phyloP scores from a whole-genome alignment of 2,329 filamentous ascomycete species.

The Tolypocladium tundrense region DNA sequence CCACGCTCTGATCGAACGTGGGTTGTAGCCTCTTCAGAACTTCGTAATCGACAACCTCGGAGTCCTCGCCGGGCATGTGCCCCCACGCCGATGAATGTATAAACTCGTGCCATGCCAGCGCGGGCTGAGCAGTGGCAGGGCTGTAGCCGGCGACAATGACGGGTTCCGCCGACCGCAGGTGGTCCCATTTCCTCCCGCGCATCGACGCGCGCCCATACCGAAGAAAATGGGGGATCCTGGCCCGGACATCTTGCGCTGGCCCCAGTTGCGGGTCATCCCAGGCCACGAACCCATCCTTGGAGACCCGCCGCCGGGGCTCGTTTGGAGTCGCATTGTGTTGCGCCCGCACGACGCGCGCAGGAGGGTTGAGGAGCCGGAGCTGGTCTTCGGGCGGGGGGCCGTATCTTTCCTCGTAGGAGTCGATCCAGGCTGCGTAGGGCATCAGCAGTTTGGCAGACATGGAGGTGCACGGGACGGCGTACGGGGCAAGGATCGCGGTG shows the following conservation, averaged over 20 bases:
- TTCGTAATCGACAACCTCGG: constrained; percentile 35
- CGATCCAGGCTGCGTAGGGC: constrained; percentile 35
- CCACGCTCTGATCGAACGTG: constrained; percentile 29
- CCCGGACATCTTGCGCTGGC: constrained; percentile 20
- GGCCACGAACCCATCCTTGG: constrained; percentile 36
- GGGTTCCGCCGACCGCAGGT: constrained; percentile 47
- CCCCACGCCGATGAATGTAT: constrained; percentile 44
- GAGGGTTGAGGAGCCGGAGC: constrained; percentile 26
- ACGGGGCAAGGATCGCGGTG: constrained; percentile 20
- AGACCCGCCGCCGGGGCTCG: constrained; percentile 30
- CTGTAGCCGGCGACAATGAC: constrained; percentile 44
- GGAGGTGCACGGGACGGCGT: constrained; percentile 2
- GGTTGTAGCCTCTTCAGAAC: constrained; percentile 36
- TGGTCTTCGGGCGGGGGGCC: constrained; percentile 27
- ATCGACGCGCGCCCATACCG: constrained; percentile 34
- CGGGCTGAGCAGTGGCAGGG: constrained; percentile 28
- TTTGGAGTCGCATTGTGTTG: constrained; percentile 32
- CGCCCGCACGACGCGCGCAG: constrained; percentile 25
- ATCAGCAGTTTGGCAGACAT: constrained; percentile 5
- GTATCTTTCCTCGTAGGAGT: constrained; percentile 33
- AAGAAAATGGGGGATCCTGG: constrained; percentile 35
- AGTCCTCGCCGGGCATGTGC: constrained; percentile 33
- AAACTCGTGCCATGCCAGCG: constrained; percentile 41
- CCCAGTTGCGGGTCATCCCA: constrained; percentile 26
- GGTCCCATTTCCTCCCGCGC: constrained; percentile 47